These are phyloP conservation scores for Carex cristatella DNA, from an alignment of 176 grass and related monocot species.

Conservation along the genomic window DNA sequence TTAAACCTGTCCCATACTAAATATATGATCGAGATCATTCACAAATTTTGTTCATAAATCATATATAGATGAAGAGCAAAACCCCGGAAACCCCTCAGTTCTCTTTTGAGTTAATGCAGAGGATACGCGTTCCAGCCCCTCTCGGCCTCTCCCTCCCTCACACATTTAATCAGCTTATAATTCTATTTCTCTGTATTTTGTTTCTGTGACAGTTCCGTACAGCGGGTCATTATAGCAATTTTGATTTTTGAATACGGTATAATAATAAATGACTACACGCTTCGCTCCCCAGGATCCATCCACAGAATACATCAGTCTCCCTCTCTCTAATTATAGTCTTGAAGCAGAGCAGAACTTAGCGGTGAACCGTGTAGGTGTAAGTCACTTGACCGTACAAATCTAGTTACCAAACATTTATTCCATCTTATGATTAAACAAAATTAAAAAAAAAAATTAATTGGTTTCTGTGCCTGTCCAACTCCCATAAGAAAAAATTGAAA, in stretches of 20 bases:
- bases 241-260: not conserved
- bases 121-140: no score
- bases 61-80: no score
- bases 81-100: not conserved
- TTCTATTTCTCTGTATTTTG: not conserved
- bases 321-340: not conserved
- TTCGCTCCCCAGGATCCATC: not conserved
- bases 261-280: not conserved
- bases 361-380: not conserved
- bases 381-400: not conserved
- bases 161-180: not conserved
- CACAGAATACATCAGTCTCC: not conserved
- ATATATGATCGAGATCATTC: not conserved
- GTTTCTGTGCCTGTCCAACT: not conserved
- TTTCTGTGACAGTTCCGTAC: not conserved
- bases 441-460: not conserved
- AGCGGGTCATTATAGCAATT: not conserved
- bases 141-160: not conserved
- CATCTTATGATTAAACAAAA: not conserved
- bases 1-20: not conserved
- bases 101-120: no score
- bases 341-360: not conserved
- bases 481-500: not conserved
- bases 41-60: not conserved
- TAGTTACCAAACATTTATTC: slow-evolving; percentile 1